phyloP scores from a whole-genome alignment of 164 flowering plant genomes.

The Magnolia kwangsiensis region DNA sequence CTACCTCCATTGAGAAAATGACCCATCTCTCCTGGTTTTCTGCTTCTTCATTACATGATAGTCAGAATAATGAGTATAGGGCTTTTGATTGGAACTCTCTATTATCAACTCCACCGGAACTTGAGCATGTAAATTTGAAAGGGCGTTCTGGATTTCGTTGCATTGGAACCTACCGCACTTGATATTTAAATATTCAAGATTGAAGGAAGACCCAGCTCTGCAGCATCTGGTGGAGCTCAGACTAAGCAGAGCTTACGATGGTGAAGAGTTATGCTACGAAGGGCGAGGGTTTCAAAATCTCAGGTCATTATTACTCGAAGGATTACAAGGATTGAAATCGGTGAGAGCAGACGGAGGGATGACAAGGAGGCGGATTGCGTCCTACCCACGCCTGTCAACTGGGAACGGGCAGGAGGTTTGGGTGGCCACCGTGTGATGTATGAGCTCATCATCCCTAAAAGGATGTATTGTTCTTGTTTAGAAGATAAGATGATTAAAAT shows the following conservation, averaged over 20 bases:
- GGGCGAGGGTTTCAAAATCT: background rate
- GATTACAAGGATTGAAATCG: background rate
- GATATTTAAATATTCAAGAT: conserved; percentile 1
- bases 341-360: no score
- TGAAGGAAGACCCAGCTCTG: conserved; percentile 3
- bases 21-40: background rate
- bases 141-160: background rate
- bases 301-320: background rate
- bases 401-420: no score
- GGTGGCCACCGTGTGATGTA: no score
- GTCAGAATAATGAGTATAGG: background rate
- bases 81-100: background rate
- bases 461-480: no score
- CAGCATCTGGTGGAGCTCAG: background rate
- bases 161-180: conserved; percentile 1
- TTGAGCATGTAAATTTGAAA: no score
- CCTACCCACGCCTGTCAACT: no score
- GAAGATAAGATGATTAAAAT: no score
- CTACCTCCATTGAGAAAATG: conserved; percentile 6
- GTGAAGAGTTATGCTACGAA: background rate
- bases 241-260: background rate
- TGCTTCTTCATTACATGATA: background rate
- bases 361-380: no score
- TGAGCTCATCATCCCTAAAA: no score
- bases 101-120: background rate